Percentiles rank a stretch among this genome's conserved stretches.
Evolutionary conservation across 257 asterid genomes (phyloP).

Genomic region (Solanum appendiculatum): DNA sequence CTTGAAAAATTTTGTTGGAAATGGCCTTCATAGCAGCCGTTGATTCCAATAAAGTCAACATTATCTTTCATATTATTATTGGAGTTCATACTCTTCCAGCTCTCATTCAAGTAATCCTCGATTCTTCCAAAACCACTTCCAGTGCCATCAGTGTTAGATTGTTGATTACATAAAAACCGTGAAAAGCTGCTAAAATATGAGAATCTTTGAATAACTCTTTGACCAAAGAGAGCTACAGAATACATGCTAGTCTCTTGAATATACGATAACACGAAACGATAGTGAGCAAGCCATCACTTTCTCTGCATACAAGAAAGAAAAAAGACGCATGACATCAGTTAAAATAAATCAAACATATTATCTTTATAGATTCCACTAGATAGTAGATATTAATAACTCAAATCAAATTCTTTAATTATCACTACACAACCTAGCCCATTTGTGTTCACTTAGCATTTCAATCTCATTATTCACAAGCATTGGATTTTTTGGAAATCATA

Average conservation of each 20-base stretch:
- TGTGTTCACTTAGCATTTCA: neutral
- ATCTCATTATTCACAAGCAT: neutral
- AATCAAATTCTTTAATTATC: neutral
- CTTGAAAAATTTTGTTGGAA: conserved; percentile 16
- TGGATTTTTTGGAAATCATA: neutral
- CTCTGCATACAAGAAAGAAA: neutral
- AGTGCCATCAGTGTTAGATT: conserved; percentile 29
- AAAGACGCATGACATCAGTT: neutral
- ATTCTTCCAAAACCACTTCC: conserved; percentile 52
- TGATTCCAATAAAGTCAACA: conserved; percentile 6
- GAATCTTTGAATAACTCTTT: conserved; percentile 26
- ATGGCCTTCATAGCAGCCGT: conserved; percentile 7
- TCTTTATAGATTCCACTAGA: neutral
- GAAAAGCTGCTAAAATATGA: conserved; percentile 27
- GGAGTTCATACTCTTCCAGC: conserved; percentile 42
- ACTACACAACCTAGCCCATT: neutral
- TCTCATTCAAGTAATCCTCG: conserved; percentile 59
- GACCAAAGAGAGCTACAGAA: conserved; percentile 37
- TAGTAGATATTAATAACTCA: neutral
- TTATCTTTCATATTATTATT: conserved; percentile 30
- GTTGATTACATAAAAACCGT: conserved; percentile 38
- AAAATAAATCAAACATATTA: neutral
- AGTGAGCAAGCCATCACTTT: neutral
- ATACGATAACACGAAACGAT: neutral
- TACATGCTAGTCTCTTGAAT: conserved; percentile 28